Conservation (phyloP, 2,329 filamentous ascomycete genomes). For the Colletotrichum salicis region DNA sequence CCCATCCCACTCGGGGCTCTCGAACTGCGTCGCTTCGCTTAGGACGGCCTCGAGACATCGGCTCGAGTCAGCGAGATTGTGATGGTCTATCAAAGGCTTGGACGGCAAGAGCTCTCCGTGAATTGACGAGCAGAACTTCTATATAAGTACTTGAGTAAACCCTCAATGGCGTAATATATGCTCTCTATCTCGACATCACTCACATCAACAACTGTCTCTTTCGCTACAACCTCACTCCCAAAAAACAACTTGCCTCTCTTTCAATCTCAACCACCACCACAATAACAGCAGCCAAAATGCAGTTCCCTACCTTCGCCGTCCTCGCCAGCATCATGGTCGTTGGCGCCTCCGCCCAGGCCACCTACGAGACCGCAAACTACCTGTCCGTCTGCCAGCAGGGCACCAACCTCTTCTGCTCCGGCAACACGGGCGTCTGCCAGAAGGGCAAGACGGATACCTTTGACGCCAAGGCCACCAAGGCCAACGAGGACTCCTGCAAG, state of each 20-base stretch:
- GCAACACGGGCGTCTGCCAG: conserved; percentile 15
- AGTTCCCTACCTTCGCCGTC: conserved; percentile 11
- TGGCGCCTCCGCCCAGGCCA: neutral
- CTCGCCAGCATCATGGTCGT: conserved; percentile 1
- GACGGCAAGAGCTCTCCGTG: neutral
- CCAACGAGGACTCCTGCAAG: conserved; percentile 17
- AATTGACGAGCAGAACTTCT: neutral
- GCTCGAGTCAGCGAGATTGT: conserved; percentile 12
- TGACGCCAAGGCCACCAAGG: conserved; percentile 15
- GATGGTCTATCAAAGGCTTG: neutral
- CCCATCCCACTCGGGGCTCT: neutral
- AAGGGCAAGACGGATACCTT: conserved; percentile 13
- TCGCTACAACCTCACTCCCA: neutral
- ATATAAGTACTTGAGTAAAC: neutral
- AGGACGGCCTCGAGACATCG: neutral
- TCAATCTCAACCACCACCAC: neutral
- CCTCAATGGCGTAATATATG: neutral
- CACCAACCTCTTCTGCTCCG: conserved; percentile 19
- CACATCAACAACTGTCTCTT: neutral
- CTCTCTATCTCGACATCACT: neutral
- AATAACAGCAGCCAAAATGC: conserved; percentile 5
- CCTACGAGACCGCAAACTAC: conserved; percentile 12
- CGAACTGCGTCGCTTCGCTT: neutral
- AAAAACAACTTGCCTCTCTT: neutral
- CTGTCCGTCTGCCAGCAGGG: conserved; percentile 5